Evolutionary conservation across 179 eudicot genomes (phyloP).

Genomic region (Spergularia azorica): DNA sequence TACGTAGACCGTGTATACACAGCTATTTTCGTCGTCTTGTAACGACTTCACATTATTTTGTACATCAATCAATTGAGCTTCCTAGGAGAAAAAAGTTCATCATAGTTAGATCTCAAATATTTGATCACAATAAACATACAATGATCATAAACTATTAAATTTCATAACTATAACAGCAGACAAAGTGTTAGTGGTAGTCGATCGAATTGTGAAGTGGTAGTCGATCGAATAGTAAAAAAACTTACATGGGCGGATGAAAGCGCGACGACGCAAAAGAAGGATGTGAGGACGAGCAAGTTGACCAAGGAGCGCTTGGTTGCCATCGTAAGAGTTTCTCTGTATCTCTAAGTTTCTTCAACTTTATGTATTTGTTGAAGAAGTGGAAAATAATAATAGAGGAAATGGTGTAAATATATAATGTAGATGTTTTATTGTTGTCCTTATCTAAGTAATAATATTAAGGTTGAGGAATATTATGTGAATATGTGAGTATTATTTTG

Average conservation of each 20-base stretch:
- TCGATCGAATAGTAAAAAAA: not conserved
- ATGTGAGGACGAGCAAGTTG: not conserved
- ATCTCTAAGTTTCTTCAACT: not conserved
- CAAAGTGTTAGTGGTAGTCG: not conserved
- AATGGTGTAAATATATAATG: constrained; percentile 4
- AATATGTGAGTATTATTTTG: not conserved
- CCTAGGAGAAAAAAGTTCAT: not conserved
- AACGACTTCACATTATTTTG: not conserved
- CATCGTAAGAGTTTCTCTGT: not conserved
- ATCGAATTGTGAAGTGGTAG: not conserved
- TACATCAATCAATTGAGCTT: not conserved
- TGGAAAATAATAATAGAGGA: not conserved
- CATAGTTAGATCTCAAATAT: too few relatives aligned
- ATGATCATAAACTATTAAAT: too few relatives aligned
- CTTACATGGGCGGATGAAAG: constrained; percentile 14
- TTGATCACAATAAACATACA: too few relatives aligned
- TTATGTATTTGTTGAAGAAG: not conserved
- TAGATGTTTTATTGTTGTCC: not conserved
- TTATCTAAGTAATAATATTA: not conserved
- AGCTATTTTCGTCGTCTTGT: constrained; percentile 25
- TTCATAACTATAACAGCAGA: too few relatives aligned
- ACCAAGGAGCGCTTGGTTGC: constrained; percentile 4
- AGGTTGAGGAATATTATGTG: not conserved
- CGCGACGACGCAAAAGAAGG: constrained; percentile 3
- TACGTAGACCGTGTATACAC: constrained; percentile 70